Evolutionary conservation across 306 rosid genomes (phyloP), one percentile per base, ranked within the genome.

Genomic region (Spatholobus suberectus): DNA sequence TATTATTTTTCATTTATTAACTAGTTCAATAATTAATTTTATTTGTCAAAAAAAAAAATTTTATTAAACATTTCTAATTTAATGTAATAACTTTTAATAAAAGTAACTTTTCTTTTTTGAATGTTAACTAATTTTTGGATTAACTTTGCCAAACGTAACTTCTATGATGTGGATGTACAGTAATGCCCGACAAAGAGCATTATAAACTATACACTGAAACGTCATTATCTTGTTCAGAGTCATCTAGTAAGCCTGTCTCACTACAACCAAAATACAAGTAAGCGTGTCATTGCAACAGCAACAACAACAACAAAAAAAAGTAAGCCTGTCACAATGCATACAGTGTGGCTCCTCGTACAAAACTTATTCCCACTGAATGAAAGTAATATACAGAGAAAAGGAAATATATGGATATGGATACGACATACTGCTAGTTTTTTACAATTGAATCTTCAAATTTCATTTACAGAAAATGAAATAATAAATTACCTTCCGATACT

Each of bases 371-470:
- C 44, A 59, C n/a, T 24, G 55, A 44, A 76, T 75, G 35, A 55
- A 37, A 75, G 57, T 21, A 21, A 75, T 59, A 59, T 55, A 40
- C 2, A 15, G 26, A 75, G 57, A 46, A 20, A 26, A 35, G 17
- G 15, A 49, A 5, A 34, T 26, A 2, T 3, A 51, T 37, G 68
- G 27, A 21, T 11, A 34, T 34, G 52, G 23, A 47, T 8, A 7
- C 35, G 59, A 21, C 15, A 13, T 21, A 4, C 24, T 40, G 23
- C 44, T n/a, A 15, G 27, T 49, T 34, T 47, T 49, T 8, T 38
- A 66, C 67, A 35, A 66, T 51, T 78, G 27, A 51, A 80, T 71
- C 62, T n/a, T 27, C 35, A 40, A 79, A 24, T 40, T 79, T 70
- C 20, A 29, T 69, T 5, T 1, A 40, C 23, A 17, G 37, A 80